Conservation (phyloP, 176 grass and related monocot genomes). For the Panicum miliaceum region DNA sequence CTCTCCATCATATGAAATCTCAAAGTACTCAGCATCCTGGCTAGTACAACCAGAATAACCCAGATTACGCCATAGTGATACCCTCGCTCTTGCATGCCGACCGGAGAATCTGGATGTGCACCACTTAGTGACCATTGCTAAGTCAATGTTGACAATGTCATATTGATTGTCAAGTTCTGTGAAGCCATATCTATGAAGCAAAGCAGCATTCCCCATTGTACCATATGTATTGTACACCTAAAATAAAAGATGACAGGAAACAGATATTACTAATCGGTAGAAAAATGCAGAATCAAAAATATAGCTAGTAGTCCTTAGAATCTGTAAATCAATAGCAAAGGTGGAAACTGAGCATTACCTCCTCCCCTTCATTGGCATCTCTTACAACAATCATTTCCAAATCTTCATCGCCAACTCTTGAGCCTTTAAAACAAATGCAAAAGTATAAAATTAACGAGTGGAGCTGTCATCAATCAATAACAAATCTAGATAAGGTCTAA, state of each 20-base stretch:
- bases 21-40: constrained; percentile 81
- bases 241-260: constrained; percentile 23
- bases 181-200: constrained; percentile 93
- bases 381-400: constrained; percentile 92
- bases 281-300: not conserved
- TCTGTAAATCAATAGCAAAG: not conserved
- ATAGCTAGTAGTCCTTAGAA: not conserved
- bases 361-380: constrained; percentile 65
- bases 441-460: not conserved
- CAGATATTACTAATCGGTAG: not conserved
- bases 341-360: constrained; percentile 59
- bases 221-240: constrained; percentile 96
- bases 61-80: constrained; percentile 67
- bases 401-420: constrained; percentile 48
- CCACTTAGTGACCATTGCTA: constrained; percentile 68
- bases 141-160: constrained; percentile 87
- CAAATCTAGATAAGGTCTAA: not conserved
- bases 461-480: constrained; percentile 2
- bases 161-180: constrained; percentile 81
- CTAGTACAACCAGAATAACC: constrained; percentile 78
- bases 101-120: constrained; percentile 69
- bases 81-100: constrained; percentile 61
- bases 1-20: constrained; percentile 84
- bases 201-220: constrained; percentile 87
- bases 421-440: constrained; percentile 36